phyloP scores from a whole-genome alignment of 768 basidiomycete species.

The Mycena belliarum region DNA sequence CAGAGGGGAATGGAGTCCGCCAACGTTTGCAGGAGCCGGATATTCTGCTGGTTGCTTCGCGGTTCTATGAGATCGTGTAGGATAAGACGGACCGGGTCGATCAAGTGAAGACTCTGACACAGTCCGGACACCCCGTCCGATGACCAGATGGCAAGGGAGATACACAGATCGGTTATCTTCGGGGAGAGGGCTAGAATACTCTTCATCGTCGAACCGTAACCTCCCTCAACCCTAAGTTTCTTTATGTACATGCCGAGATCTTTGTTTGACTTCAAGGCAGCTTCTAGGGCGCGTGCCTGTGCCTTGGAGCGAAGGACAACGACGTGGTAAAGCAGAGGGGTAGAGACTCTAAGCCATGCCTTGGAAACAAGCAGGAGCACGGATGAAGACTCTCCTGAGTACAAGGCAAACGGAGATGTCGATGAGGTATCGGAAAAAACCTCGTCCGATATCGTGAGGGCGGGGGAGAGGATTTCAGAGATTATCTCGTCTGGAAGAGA shows the following conservation, averaged over 20 bases:
- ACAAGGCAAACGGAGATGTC: background rate
- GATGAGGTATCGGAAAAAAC: background rate
- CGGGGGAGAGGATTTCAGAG: conserved; percentile 6
- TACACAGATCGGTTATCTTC: conserved; percentile 8
- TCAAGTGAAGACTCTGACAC: conserved; percentile 4
- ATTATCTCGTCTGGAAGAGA: conserved; percentile 15
- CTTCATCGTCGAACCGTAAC: conserved; percentile 17
- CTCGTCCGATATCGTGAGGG: conserved; percentile 6
- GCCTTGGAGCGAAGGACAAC: conserved; percentile 27
- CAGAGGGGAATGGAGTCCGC: background rate
- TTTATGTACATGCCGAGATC: conserved; percentile 25
- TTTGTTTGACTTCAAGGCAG: conserved; percentile 15
- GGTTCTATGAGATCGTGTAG: background rate
- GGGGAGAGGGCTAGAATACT: conserved; percentile 2
- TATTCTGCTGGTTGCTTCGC: conserved; percentile 2
- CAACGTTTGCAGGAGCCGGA: background rate
- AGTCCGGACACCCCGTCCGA: background rate
- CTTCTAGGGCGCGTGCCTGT: conserved; percentile 24
- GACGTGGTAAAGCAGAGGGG: conserved; percentile 27
- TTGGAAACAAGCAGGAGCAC: conserved; percentile 14
- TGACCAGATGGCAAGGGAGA: conserved; percentile 4
- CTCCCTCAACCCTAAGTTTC: conserved; percentile 29
- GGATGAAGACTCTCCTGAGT: background rate
- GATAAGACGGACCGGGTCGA: conserved; percentile 7
- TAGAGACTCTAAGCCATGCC: conserved; percentile 21